Evolutionary conservation across 441 rosid species (phyloP).

Genomic region (Oxalis stricta): DNA sequence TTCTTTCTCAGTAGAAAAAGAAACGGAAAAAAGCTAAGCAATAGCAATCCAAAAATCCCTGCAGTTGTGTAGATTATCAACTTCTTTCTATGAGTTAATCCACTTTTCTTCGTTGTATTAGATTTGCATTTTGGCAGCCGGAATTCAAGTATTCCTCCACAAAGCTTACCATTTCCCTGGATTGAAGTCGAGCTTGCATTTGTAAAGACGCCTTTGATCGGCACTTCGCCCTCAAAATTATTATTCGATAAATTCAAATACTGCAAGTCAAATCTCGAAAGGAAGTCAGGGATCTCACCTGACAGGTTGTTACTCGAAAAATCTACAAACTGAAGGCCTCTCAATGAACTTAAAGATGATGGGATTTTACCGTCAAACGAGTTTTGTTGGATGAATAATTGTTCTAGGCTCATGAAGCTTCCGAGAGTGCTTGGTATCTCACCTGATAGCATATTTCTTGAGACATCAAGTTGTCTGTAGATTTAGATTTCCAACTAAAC

Average conservation of each 20-base stretch:
- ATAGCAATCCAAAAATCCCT: not conserved
- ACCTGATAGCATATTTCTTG: not conserved
- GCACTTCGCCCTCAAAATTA: not conserved
- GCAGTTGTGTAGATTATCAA: not conserved
- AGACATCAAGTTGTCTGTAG: not conserved
- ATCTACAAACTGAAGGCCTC: not conserved
- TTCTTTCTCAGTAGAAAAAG: not conserved
- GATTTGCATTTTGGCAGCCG: not conserved
- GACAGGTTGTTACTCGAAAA: no score
- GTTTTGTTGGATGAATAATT: not conserved
- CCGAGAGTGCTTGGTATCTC: not conserved
- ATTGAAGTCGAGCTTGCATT: no score
- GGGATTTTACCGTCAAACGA: not conserved
- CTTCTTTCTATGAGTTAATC: not conserved
- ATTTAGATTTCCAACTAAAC: not conserved
- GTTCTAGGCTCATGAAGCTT: not conserved
- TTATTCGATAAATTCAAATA: not conserved
- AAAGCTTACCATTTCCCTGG: no score
- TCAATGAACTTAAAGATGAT: not conserved
- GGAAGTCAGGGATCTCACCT: not conserved
- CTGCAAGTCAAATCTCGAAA: not conserved
- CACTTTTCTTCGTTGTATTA: not conserved
- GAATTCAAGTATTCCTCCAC: no score
- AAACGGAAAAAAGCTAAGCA: not conserved
- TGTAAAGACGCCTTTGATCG: no score